phyloP scores from a whole-genome alignment of 805 yeast species.

The Brettanomyces custersianus region DNA sequence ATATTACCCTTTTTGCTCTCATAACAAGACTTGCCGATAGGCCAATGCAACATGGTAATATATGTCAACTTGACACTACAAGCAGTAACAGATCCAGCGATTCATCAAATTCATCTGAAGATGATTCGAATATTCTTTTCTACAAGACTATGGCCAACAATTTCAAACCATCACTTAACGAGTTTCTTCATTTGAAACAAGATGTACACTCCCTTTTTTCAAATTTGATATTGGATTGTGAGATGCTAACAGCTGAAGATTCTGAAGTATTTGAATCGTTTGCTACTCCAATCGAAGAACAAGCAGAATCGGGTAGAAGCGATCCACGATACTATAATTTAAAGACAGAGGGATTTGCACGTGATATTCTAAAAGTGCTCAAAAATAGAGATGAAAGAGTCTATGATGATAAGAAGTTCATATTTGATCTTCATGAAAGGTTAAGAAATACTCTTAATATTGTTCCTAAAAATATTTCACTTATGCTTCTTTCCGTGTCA shows the following conservation, averaged over 20 bases:
- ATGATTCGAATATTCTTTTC: constrained; percentile 17
- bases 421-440: constrained; percentile 21
- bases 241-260: constrained; percentile 59
- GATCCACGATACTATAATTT: constrained; percentile 23
- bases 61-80: constrained; percentile 21
- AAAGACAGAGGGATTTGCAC: constrained; percentile 25
- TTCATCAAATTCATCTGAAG: constrained; percentile 3
- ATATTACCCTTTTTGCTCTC: constrained; percentile 42
- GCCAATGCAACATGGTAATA: constrained; percentile 9
- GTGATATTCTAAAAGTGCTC: constrained; percentile 36
- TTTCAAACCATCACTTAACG: constrained; percentile 44
- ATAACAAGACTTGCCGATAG: constrained; percentile 18
- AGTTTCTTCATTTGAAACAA: constrained; percentile 69
- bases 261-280: constrained; percentile 53
- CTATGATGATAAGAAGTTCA: constrained; percentile 28
- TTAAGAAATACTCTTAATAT: constrained; percentile 31
- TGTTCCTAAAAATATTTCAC: constrained; percentile 26
- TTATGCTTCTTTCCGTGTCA: constrained; percentile 34
- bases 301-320: constrained; percentile 30
- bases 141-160: constrained; percentile 26
- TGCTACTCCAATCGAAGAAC: constrained; percentile 43
- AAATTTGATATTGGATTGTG: constrained; percentile 56
- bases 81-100: too few relatives aligned
- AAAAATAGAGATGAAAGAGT: constrained; percentile 24
- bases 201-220: constrained; percentile 52